Base-by-base conservation (phyloP, 176 grass and related monocot species). In the Carex myosuroides region DNA sequence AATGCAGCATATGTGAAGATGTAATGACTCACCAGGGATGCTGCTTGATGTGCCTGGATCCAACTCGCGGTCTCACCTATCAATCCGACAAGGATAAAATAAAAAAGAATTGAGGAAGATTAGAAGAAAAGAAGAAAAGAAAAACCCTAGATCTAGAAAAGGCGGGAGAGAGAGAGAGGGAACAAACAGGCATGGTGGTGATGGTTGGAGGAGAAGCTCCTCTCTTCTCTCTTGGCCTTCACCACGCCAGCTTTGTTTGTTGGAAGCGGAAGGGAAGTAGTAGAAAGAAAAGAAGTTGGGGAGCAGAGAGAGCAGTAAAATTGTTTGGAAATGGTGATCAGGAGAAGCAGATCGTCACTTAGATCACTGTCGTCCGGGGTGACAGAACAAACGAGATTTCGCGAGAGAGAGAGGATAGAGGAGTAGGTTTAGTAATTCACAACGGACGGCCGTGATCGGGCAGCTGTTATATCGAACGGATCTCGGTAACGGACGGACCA, bases 31-130 rank as follows among this genome's bases (percentile, higher is more conserved):
- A 85, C 84, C 46, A 67, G 32, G 68, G 85, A 53, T 66, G 64
- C 4, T 90, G 88, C 56, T 90, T 90, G 54, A 65, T 60, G 42
- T 81, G 84, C 64, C 85, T 84, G 33, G 69, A 71, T 80, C 85
- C 85, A 12, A 58, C 35, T 50, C 71, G 71, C 0, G 46, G 9
- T 16, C 71, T 54, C 46, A 81, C 41, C 59, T 81, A 41, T 63
- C 37, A 44, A 63, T 60, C 55, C 37, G 17, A 33, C 44, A 60
- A 60, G 1, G 26, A 60, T 41, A 61, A 39, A 39, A 60, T 41
- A 61, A 37, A 80, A 2, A 10, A 5, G 4, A 29, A 59, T 20
- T 77, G 8, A 44, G 10, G 3, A 55, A 54, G 14, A 56, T 26
- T 78, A 13, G 7, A 46, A 5, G 1, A 60, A 60, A n/a, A 13